Base-by-base conservation (phyloP, 768 basidiomycete genomes). In the Rossbeevera mucosa region DNA sequence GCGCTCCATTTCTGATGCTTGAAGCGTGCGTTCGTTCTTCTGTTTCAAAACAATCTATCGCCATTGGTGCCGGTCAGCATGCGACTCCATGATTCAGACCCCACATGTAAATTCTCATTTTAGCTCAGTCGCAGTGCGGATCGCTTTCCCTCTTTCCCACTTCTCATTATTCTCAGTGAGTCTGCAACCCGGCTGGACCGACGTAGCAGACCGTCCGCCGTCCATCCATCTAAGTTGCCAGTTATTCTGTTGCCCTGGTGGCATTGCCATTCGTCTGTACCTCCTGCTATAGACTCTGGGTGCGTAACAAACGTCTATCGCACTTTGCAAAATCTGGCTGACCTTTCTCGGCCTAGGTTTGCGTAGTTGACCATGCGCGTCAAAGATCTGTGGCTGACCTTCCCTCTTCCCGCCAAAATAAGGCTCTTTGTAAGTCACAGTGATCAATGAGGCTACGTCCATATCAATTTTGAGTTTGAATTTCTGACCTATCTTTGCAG, bases 351-450 rank as follows among this genome's bases (percentile, higher is more conserved):
- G 18, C 29, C 14, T 2, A 13, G 25, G 12, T 21, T 26, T 40
- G n/a, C 41, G 33, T 22, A 52, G 21, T 48, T 47, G 47, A 59
- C 52, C 46, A 76, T 79, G 76, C 74, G 71, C 52, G 58, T 70
- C 21, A 74, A 74, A 51, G 63, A 73, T 50, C 28, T 77, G 42
- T 70, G 73, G 71, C 51, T 60, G 48, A 62, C 65, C 57, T 48
- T 74, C 51, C 72, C 74, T 41, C 53, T 74, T 41, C 65, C 69
- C 21, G 56, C 70, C 6, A 74, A 75, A 58, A 51, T 76, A 43
- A 78, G 69, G 59, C 71, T 82, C 48, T 66, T 81, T 54, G 83
- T 83, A 58, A 62, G 76, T 74, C 2, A 4, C 24, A 8, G 11
- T 41, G 44, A 36, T 30, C 18, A 20, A 45, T 18, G 25, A 28